phyloP scores from a whole-genome alignment of 768 basidiomycete genomes.

The Gelatoporia subvermispora region DNA sequence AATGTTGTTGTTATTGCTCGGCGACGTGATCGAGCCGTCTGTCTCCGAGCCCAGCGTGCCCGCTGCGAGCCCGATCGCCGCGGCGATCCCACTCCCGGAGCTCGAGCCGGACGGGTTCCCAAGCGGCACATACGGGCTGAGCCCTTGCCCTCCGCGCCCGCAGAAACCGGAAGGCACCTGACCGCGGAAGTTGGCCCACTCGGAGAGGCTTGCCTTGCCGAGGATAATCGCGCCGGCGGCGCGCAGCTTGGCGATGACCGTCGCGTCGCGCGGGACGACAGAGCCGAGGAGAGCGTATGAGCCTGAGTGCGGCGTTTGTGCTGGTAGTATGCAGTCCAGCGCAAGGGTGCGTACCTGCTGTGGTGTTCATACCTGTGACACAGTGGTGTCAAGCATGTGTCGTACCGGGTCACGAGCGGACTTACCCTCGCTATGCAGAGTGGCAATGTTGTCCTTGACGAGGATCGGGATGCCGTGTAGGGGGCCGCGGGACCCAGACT shows the following conservation, averaged over 20 bases:
- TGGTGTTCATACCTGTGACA: conserved; percentile 32
- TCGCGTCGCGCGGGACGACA: conserved; percentile 29
- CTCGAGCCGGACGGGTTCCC: conserved; percentile 37
- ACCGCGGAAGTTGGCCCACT: conserved; percentile 41
- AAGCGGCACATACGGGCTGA: conserved; percentile 37
- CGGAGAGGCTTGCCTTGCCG: conserved; percentile 40
- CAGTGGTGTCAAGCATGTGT: neutral
- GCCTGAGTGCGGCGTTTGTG: conserved; percentile 18
- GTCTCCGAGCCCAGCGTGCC: conserved; percentile 44
- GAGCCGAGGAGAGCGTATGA: conserved; percentile 30
- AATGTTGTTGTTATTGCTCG: conserved; percentile 37
- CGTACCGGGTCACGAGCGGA: neutral
- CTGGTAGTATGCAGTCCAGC: neutral
- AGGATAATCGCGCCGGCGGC: conserved; percentile 35
- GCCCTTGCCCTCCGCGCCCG: conserved; percentile 42
- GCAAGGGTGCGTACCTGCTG: conserved; percentile 16
- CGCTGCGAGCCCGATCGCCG: conserved; percentile 39
- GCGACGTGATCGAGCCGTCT: conserved; percentile 44
- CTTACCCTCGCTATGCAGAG: conserved; percentile 27
- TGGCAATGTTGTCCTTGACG: conserved; percentile 35
- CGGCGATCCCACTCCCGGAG: conserved; percentile 37
- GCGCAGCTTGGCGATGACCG: conserved; percentile 27
- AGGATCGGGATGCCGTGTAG: conserved; percentile 34
- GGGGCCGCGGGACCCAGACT: conserved; percentile 14
- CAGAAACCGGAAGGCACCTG: conserved; percentile 39